Percentiles rank a stretch among this genome's conserved stretches.
phyloP scores from a whole-genome alignment of 208 protist genomes.

The Naegleria gruberi region DNA sequence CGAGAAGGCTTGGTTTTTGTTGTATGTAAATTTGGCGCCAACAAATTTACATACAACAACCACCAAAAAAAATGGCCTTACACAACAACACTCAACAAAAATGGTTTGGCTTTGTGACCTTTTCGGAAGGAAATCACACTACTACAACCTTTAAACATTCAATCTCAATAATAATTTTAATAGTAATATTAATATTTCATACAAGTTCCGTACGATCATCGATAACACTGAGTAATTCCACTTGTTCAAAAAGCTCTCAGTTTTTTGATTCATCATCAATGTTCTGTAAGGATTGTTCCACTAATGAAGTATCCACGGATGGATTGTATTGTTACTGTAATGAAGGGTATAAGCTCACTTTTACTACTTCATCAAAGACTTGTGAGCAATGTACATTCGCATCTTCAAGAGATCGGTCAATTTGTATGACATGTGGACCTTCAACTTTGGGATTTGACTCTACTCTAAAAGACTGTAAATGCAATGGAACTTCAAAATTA shows the following conservation, averaged over 20 bases:
- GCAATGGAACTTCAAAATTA: background rate
- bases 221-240: no score
- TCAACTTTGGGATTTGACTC: background rate
- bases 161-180: no score
- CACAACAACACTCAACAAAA: no score
- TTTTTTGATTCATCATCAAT: slow-evolving; percentile 1
- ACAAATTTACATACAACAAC: no score
- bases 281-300: background rate
- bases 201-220: no score
- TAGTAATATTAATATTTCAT: no score
- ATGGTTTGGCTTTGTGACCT: no score
- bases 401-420: background rate
- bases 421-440: background rate
- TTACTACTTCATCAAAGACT: background rate
- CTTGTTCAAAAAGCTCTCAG: background rate
- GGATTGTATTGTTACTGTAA: background rate
- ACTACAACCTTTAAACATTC: no score
- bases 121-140: no score
- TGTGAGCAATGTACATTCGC: background rate
- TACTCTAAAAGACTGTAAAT: background rate
- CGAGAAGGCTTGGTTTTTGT: no score
- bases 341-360: background rate
- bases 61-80: no score
- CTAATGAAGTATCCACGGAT: background rate
- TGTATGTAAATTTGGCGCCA: no score